Evolutionary conservation across 768 basidiomycete genomes (phyloP).

Genomic region (Favolaschia claudopus): DNA sequence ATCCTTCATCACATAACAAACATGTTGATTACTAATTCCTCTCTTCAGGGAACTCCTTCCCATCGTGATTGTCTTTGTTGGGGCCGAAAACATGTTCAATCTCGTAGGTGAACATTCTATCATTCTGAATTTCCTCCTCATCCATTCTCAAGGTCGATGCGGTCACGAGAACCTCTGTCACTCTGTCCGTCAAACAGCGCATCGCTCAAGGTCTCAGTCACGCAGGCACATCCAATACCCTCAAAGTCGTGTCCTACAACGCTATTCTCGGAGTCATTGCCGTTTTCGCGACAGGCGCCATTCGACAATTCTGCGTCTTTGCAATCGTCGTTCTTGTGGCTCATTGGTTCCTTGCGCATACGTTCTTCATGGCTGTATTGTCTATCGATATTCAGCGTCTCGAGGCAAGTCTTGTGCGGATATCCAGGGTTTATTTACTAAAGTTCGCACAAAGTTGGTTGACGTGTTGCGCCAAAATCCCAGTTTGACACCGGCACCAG

Average conservation of each 20-base stretch:
- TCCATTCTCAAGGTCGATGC: conserved; percentile 72
- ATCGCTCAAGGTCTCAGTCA: conserved; percentile 90
- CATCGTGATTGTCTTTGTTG: conserved; percentile 93
- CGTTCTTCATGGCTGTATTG: conserved; percentile 93
- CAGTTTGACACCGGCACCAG: conserved; percentile 60
- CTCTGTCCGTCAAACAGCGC: conserved; percentile 87
- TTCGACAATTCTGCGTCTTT: conserved; percentile 92
- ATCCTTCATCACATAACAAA: not conserved
- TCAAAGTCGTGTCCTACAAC: conserved; percentile 91
- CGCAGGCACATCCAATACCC: conserved; percentile 90
- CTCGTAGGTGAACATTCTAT: conserved; percentile 60
- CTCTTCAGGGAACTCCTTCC: conserved; percentile 81
- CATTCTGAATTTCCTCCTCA: conserved; percentile 32
- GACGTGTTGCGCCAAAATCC: conserved; percentile 84
- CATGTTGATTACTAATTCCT: conserved; percentile 6
- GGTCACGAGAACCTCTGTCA: conserved; percentile 84
- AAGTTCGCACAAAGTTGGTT: conserved; percentile 71
- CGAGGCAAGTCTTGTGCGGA: conserved; percentile 58
- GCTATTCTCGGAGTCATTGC: conserved; percentile 79
- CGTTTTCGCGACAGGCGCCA: conserved; percentile 77
- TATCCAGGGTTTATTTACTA: conserved; percentile 15
- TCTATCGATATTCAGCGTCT: conserved; percentile 96
- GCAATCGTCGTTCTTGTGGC: conserved; percentile 94
- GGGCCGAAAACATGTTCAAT: conserved; percentile 97
- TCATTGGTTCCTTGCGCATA: conserved; percentile 97